Evolutionary conservation across 176 grass and related monocot species (phyloP), one percentile per base, ranked within the genome.

Genomic region (Aegilops speltoides): DNA sequence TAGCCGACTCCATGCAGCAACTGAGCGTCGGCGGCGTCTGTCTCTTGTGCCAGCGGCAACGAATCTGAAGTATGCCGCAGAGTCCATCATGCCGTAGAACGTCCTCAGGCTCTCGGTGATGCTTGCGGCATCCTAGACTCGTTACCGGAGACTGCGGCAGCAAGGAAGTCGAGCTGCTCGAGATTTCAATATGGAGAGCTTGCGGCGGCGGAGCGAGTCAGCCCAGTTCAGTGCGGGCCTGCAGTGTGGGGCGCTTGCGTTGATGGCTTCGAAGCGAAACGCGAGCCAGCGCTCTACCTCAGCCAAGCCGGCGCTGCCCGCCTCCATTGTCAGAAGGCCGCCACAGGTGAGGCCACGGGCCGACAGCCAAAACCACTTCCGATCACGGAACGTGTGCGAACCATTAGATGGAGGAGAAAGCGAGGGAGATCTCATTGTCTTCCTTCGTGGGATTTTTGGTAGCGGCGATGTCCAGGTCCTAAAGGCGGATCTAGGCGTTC

Each of bases 11-110:
- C 40, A 95, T 86, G 56, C 93, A 98, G 22, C 80, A 50, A 14
- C 67, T 86, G 43, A 98, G 93, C 4, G 96, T 91, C 2, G 36
- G 8, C 1, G 96, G 86, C 72, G 91, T 98, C 93, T 15, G 73
- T 73, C 84, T 95, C 93, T 98, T 98, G 8, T 90, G 91, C 31
- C 86, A 91, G 93, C 81, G 3, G 92, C 86, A 1, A 98, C 89
- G 81, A 95, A 76, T 62, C 79, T 83, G 20, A 92, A 72, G 68
- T 95, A 95, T 20, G 83, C 91, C 6, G 82, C 46, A 2, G 91
- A 84, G 84, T 95, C 96, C 96, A 98, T 95, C 89, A 40, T 91
- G 22, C 48, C 25, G 83, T 91, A 95, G 31, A 93, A 76, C 56
- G 86, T 81, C 73, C 81, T 78, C 28, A 94, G 80, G 59, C 84